Evolutionary conservation across 148 eudicot genomes (phyloP).

Genomic region (Bassia scoparia): DNA sequence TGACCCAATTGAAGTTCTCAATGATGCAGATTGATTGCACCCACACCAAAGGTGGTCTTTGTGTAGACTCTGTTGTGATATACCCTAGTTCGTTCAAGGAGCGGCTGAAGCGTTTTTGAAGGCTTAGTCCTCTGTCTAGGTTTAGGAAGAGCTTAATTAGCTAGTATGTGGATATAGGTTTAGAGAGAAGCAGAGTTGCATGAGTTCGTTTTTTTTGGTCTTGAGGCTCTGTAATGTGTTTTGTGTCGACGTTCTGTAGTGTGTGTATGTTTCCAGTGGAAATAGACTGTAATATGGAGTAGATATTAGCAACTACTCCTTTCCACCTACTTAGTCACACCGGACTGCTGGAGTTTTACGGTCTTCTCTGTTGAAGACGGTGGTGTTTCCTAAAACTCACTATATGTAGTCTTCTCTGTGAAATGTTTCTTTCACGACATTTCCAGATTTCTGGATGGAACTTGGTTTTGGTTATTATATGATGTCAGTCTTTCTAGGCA

Average conservation of each 20-base stretch:
- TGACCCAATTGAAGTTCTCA: constrained; percentile 48
- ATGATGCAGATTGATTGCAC: constrained; percentile 91
- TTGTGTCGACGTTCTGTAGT: neutral
- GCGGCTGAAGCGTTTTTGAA: constrained; percentile 60
- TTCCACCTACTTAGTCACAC: neutral
- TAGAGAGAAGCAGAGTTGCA: constrained; percentile 25
- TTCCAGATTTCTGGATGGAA: too few species aligned
- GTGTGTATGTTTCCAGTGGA: neutral
- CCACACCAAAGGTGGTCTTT: constrained; percentile 75
- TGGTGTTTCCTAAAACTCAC: neutral
- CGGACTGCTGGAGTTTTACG: neutral
- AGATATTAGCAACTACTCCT: neutral
- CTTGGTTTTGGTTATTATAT: too few species aligned
- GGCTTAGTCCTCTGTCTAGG: constrained; percentile 23
- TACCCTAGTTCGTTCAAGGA: constrained; percentile 50
- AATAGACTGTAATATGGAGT: neutral
- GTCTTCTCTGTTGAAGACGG: neutral
- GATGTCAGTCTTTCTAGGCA: too few species aligned
- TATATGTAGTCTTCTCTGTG: neutral
- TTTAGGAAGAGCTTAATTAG: constrained; percentile 13
- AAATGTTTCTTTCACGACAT: neutral
- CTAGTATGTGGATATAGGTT: constrained; percentile 21
- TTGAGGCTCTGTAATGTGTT: constrained; percentile 27
- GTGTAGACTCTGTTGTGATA: constrained; percentile 63
- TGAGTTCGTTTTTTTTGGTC: constrained; percentile 31